Evolutionary conservation across 257 asterid genomes (phyloP).

Genomic region (Anisodus tanguticus): DNA sequence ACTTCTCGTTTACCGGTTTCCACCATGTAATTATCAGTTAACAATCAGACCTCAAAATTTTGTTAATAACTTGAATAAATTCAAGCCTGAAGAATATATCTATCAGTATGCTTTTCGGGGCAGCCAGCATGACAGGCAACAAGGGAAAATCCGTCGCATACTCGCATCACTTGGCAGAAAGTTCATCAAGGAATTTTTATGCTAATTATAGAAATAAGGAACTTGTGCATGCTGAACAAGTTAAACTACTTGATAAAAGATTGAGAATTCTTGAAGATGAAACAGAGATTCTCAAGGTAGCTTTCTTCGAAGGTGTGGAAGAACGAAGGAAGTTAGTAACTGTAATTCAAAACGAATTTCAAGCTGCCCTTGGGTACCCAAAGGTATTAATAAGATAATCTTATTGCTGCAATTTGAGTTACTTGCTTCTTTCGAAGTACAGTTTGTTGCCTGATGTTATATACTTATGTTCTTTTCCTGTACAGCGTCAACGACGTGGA

Average conservation of each 20-base stretch:
- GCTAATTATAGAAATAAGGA: slow-evolving; percentile 3
- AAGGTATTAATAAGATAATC: neutral
- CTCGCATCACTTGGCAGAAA: slow-evolving; percentile 28
- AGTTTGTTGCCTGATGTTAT: neutral
- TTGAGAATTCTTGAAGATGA: slow-evolving; percentile 58
- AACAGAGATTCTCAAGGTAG: slow-evolving; percentile 40
- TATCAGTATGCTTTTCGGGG: slow-evolving; percentile 30
- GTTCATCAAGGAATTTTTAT: slow-evolving; percentile 6
- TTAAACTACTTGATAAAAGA: slow-evolving; percentile 43
- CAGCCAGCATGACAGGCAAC: slow-evolving; percentile 40
- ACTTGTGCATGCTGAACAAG: slow-evolving; percentile 29
- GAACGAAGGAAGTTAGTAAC: slow-evolving; percentile 40
- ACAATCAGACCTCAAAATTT: neutral
- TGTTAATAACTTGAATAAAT: neutral
- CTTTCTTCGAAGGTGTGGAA: slow-evolving; percentile 41
- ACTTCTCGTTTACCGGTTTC: neutral
- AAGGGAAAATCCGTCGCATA: slow-evolving; percentile 24
- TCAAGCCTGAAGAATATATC: slow-evolving; percentile 23
- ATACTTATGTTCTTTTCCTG: neutral
- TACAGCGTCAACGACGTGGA: slow-evolving; percentile 40
- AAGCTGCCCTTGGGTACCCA: neutral
- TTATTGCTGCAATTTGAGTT: neutral
- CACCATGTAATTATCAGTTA: neutral
- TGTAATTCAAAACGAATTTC: slow-evolving; percentile 22
- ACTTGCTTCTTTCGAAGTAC: neutral